A percentile compares a stretch with the other conserved stretches of the same genome.
Conservation (phyloP, 2,329 filamentous ascomycete species). For the Fusarium algeriense region DNA sequence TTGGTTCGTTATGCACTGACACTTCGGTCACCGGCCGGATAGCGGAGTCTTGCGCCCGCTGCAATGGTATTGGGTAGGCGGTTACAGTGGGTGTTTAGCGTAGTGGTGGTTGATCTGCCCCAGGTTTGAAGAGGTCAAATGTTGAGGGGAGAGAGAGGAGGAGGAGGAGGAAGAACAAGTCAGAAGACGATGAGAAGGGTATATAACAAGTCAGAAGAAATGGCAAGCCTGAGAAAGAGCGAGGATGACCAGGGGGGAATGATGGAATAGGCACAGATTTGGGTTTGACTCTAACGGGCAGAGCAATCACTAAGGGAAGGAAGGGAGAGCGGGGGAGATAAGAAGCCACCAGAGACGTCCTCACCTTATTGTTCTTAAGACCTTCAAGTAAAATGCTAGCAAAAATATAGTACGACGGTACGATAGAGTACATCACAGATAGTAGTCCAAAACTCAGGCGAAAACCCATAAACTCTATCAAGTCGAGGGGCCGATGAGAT, state of each 20-base stretch:
- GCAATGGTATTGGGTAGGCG: conserved; percentile 29
- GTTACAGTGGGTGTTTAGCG: conserved; percentile 29
- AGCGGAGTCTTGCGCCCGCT: conserved; percentile 39
- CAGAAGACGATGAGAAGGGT: background rate
- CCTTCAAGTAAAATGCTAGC: conserved; percentile 11
- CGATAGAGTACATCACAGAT: conserved; percentile 2
- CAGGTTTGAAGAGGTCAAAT: conserved; percentile 8
- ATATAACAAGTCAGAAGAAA: conserved; percentile 1
- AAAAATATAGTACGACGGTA: conserved; percentile 16
- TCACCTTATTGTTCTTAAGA: conserved; percentile 10
- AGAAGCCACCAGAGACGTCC: conserved; percentile 27
- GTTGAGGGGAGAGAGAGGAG: background rate
- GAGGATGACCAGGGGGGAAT: background rate
- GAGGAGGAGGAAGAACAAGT: background rate
- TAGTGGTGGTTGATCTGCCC: conserved; percentile 17
- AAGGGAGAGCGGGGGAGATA: conserved; percentile 40
- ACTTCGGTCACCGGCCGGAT: conserved; percentile 40
- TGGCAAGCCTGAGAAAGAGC: conserved; percentile 12
- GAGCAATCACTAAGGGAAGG: conserved; percentile 6
- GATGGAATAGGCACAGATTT: conserved; percentile 7
- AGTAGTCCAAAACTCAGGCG: background rate
- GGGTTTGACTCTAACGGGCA: conserved; percentile 18
- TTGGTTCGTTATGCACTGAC: conserved; percentile 26
- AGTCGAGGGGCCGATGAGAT: conserved; percentile 31
- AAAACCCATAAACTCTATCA: conserved; percentile 32